A percentile compares a stretch with the other conserved stretches of the same genome.
These are phyloP conservation scores for Epichloe hybrida DNA, from an alignment of 2,329 filamentous ascomycete genomes.

Conservation along the genomic window DNA sequence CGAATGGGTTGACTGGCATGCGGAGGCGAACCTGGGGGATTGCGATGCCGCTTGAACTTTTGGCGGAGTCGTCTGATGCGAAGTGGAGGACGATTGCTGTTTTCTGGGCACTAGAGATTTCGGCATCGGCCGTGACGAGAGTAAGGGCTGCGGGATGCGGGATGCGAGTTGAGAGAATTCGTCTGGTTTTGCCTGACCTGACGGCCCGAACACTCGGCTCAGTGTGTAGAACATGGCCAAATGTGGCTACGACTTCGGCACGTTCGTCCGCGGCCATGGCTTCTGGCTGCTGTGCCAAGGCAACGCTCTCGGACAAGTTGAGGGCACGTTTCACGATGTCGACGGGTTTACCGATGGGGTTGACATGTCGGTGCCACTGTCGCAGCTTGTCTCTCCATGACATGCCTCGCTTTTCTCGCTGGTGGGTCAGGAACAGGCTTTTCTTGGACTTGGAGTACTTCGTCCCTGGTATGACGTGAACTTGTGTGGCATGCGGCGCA, in stretches of 20 bases:
- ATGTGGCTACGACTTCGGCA: constrained; percentile 25
- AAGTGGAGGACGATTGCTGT: constrained; percentile 34
- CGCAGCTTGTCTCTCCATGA: constrained; percentile 21
- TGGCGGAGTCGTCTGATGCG: constrained; percentile 17
- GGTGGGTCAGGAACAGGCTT: constrained; percentile 11
- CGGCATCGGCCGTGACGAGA: constrained; percentile 18
- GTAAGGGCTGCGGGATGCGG: constrained; percentile 35
- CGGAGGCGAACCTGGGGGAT: constrained; percentile 14
- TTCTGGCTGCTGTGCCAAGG: background rate
- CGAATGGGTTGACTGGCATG: constrained; percentile 17
- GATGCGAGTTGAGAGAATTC: constrained; percentile 29
- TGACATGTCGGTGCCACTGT: constrained; percentile 18
- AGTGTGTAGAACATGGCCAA: constrained; percentile 37
- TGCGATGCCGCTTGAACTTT: background rate
- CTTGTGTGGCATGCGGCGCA: background rate
- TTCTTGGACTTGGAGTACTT: background rate
- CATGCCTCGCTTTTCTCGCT: constrained; percentile 20
- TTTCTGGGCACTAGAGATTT: constrained; percentile 13
- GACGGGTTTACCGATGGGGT: constrained; percentile 7
- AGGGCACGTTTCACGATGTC: background rate
- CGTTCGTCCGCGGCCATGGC: background rate
- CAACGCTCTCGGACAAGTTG: background rate
- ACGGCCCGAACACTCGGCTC: constrained; percentile 6
- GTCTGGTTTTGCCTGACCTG: constrained; percentile 10
- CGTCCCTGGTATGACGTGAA: constrained; percentile 12